Conservation (phyloP, 257 asterid genomes). For the Forsythia suspensa region DNA sequence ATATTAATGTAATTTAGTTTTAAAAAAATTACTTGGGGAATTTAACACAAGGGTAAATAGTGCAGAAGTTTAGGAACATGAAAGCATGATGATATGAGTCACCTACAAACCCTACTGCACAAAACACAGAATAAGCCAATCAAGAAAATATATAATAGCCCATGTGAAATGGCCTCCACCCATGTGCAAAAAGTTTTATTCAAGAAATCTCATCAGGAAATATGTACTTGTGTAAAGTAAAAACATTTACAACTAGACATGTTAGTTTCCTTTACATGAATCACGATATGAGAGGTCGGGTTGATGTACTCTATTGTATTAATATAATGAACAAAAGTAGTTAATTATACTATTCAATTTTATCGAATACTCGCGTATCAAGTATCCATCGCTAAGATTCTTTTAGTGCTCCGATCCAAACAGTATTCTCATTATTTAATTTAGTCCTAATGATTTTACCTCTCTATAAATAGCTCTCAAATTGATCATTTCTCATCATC, state of each 20-base stretch:
- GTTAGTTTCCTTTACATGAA: constrained; percentile 16
- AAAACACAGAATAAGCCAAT: constrained; percentile 43
- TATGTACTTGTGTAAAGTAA: constrained; percentile 16
- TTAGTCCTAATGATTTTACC: constrained; percentile 6
- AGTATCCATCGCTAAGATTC: neutral
- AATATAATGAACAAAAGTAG: too few relatives aligned
- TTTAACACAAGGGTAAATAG: neutral
- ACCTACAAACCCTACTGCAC: constrained; percentile 27
- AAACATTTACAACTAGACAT: constrained; percentile 45
- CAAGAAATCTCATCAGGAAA: neutral
- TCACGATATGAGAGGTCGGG: neutral
- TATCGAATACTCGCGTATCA: too few relatives aligned
- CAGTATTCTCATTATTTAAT: constrained; percentile 25
- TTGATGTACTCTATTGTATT: neutral
- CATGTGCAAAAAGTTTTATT: constrained; percentile 45
- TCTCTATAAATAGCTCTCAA: constrained; percentile 55
- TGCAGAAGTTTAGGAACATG: constrained; percentile 38
- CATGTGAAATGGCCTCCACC: constrained; percentile 45
- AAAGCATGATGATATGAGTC: constrained; percentile 31
- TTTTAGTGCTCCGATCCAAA: constrained; percentile 24
- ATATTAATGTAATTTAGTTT: neutral
- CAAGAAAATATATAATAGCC: constrained; percentile 31
- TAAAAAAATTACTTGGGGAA: too few relatives aligned
- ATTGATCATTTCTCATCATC: constrained; percentile 37
- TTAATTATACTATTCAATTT: neutral